Base-by-base conservation (phyloP, 257 asterid genomes). In the Marsdenia floribunda region DNA sequence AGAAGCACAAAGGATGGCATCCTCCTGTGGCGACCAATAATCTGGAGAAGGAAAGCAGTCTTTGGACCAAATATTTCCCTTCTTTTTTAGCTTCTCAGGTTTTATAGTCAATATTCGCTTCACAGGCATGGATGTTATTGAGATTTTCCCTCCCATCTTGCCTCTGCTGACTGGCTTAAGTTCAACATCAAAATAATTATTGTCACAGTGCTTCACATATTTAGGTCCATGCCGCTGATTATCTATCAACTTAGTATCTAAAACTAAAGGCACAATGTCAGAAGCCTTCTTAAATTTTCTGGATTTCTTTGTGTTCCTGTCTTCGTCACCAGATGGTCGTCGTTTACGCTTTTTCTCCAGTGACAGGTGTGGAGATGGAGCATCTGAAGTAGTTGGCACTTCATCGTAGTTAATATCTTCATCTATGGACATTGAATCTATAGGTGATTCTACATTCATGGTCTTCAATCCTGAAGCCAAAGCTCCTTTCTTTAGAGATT, bases 401-500 rank as follows among this genome's bases (percentile, higher is more conserved):
- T 92, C 98, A 81, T 91, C 89, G 74, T 76, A 77, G 19, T 81
- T 52, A 76, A 73, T 46, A 70, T 89, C 96, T 72, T 87, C 96
- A 38, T 93, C 97, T 53, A 77, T 79, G 35, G 88, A 82, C 91
- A 87, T 84, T 54, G 75, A 83, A 60, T 92, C 98, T 40, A 82
- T 70, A 4, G 87, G 86, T 40, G 96, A 85, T 80, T 84, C 93
- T 55, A 85, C 94, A 80, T 87, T 91, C 73, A 83, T 50, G 15
- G 86, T 68, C 75, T 81, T 72, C n/a, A 87, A 68, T 79, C 86
- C 91, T 70, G 97, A 84, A 75, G 85, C 88, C 54, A 92, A 81
- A 77, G 92, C 82, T 73, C 93, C 97, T 87, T 86, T 95, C 96
- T 87, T 92, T 88, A 92, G 81, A 74, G 96, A 95, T 82, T 90